Base-by-base conservation (phyloP, 2,329 filamentous ascomycete species). In the Arthrobotrys pseudoclavata region DNA sequence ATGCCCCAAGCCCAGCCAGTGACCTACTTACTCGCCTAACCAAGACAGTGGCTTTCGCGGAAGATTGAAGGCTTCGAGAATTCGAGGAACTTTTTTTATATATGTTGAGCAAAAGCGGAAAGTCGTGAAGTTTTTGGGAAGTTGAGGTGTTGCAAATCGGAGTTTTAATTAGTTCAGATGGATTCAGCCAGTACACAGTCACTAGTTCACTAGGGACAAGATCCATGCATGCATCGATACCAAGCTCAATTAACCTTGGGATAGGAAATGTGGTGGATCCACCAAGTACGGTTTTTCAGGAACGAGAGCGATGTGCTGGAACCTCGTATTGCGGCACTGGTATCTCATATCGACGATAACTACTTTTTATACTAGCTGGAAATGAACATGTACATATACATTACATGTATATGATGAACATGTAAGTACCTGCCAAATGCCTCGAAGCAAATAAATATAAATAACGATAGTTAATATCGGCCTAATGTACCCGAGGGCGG, bases 71-170 rank as follows among this genome's bases (percentile, higher is more conserved):
- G 60, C 55, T 63, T 72, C 45, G 61, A 72, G 69, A 40, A 20
- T 29, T 53, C 52, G 48, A 57, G 24, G 48, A 66, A 60, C 60
- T 50, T 66, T 66, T 66, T 72, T 60, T 72, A 72, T 72, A 66
- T 72, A 29, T 48, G 37, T 10, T 31, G 42, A 26, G 55, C 72
- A 24, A 76, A 76, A 76, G 55, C 70, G 72, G 72, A 37, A 76
- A 76, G 72, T 76, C 72, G 57, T 67, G 67, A 69, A 69, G 63
- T 18, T 68, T 76, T 76, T 62, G 63, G 72, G 72, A 69, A 76
- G 66, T 61, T 64, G 72, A 66, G 24, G 64, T 69, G 66, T 76
- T 76, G 72, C 66, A 76, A 66, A 69, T 76, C 69, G 64, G 37
- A 63, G 40, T 68, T 72, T 75, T 62, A 75, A 76, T 76, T 76